These are phyloP conservation scores for Ophiocordyceps unilateralis DNA, from an alignment of 2,329 filamentous ascomycete genomes.

Conservation along the genomic window DNA sequence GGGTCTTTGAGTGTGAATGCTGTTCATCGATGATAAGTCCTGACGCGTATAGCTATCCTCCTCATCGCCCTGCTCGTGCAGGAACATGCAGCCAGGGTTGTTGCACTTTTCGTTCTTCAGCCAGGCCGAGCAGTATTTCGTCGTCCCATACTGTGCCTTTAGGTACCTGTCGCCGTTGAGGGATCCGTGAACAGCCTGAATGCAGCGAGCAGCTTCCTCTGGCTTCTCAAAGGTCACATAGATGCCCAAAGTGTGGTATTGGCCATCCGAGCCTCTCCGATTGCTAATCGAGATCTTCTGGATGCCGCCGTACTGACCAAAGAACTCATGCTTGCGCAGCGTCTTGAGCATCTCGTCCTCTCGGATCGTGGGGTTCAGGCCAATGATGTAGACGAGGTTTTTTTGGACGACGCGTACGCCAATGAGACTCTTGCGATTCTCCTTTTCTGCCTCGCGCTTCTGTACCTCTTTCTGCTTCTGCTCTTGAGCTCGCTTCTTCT, in stretches of 20 bases:
- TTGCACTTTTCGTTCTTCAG: slow-evolving; percentile 86
- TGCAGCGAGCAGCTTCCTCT: slow-evolving; percentile 77
- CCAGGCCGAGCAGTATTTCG: slow-evolving; percentile 97
- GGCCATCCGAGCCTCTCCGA: slow-evolving; percentile 56
- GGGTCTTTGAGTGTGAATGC: slow-evolving; percentile 61
- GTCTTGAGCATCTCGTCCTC: slow-evolving; percentile 89
- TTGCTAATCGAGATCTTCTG: slow-evolving; percentile 98
- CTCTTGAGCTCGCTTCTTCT: slow-evolving; percentile 73
- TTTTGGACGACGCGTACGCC: slow-evolving; percentile 95
- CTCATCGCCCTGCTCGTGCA: slow-evolving; percentile 96
- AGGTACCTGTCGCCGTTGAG: slow-evolving; percentile 76
- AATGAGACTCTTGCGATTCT: slow-evolving; percentile 88
- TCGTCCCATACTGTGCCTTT: slow-evolving; percentile 69
- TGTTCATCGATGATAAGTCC: slow-evolving; percentile 88
- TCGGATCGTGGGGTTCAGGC: slow-evolving; percentile 75
- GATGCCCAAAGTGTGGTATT: slow-evolving; percentile 82
- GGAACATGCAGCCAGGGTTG: slow-evolving; percentile 93
- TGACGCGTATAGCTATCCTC: slow-evolving; percentile 92
- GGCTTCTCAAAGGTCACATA: slow-evolving; percentile 97
- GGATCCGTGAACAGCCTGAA: slow-evolving; percentile 80
- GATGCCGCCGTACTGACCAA: slow-evolving; percentile 95
- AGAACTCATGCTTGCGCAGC: slow-evolving; percentile 78
- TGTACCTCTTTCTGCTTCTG: slow-evolving; percentile 86
- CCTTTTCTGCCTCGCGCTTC: slow-evolving; percentile 88
- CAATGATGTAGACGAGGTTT: slow-evolving; percentile 96